Base-by-base conservation (phyloP, 2,329 filamentous ascomycete genomes). In the Colletotrichum tropicicola region DNA sequence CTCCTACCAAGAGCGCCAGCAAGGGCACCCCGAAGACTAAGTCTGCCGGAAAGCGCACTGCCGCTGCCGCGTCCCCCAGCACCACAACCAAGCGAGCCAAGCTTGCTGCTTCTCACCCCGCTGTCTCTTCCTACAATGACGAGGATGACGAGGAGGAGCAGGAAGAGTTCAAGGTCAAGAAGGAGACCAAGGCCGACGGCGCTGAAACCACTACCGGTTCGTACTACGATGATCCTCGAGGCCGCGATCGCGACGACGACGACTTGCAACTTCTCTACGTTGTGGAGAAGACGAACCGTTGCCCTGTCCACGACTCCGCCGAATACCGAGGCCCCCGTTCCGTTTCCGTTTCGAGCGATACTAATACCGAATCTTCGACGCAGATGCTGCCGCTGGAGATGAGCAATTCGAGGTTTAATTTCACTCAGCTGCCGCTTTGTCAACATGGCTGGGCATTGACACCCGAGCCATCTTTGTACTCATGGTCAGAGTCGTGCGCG, bases 11-110 rank as follows among this genome's bases (percentile, higher is more conserved):
- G 37, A 68, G 71, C 30, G 66, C 70, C 43, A 71, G 68, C 57
- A 65, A 65, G 54, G 37, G 30, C 10, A 47, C 68, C 12, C 51
- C 60, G 6, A 77, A 77, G 68, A 72, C 44, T 13, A 64, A 61
- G 57, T 56, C 53, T 23, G 13, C 43, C 5, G 58, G 62, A 17
- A 65, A 65, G 57, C 62, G 62, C 48, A 15, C 39, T 23, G 57
- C 52, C 5, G 35, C 43, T 8, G 2, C 53, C n/a, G 28, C 15
- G 10, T 49, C 63, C 4, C 53, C 59, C n/a, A 53, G 51, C 27
- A 64, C 27, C 45, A 55, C 58, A 32, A 63, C 48, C 59, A 64
- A 66, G 59, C 59, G 53, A 7, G 19, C 52, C 35, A 64, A 63
- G 43, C 60, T 61, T 28, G 49, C 49, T n/a, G 45, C 59, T 35